phyloP scores from a whole-genome alignment of 305 asterid species.

The Fraxinus xanthoxyloides region DNA sequence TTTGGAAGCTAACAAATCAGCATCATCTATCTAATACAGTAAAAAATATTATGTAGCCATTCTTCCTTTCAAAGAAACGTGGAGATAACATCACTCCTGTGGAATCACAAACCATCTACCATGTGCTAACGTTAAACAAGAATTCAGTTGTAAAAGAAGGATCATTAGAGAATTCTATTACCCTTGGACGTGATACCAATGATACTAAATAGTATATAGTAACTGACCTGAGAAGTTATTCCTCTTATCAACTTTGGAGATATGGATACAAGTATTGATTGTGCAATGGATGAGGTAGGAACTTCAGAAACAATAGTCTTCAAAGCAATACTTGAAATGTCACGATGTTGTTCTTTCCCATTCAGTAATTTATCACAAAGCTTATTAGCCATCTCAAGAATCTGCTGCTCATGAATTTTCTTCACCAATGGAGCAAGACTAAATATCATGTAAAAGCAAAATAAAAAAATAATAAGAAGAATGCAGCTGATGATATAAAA shows the following conservation, averaged over 20 bases:
- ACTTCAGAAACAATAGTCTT: conserved; percentile 98
- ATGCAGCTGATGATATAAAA: conserved; percentile 3
- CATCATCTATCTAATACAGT: neutral
- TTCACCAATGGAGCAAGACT: conserved; percentile 97
- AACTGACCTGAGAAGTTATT: conserved; percentile 51
- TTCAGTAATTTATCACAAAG: conserved; percentile 95
- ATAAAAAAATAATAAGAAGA: conserved; percentile 7
- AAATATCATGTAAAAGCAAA: conserved; percentile 27
- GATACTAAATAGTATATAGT: neutral
- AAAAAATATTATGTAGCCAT: neutral
- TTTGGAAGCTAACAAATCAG: neutral
- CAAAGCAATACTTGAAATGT: conserved; percentile 95
- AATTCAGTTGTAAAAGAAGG: neutral
- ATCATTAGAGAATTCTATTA: neutral
- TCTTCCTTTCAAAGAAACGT: neutral
- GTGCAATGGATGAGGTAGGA: conserved; percentile 71
- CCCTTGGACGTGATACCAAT: neutral
- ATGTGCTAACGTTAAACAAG: neutral
- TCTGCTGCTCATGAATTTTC: conserved; percentile 80
- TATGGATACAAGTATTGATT: conserved; percentile 66
- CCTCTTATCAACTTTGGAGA: conserved; percentile 88
- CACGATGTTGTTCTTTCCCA: conserved; percentile 92
- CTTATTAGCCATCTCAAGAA: conserved; percentile 81
- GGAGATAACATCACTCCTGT: conserved; percentile 2
- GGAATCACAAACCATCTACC: neutral